These are phyloP conservation scores for Dictyophora rubrovolvata DNA, from an alignment of 768 basidiomycete genomes.

Conservation along the genomic window DNA sequence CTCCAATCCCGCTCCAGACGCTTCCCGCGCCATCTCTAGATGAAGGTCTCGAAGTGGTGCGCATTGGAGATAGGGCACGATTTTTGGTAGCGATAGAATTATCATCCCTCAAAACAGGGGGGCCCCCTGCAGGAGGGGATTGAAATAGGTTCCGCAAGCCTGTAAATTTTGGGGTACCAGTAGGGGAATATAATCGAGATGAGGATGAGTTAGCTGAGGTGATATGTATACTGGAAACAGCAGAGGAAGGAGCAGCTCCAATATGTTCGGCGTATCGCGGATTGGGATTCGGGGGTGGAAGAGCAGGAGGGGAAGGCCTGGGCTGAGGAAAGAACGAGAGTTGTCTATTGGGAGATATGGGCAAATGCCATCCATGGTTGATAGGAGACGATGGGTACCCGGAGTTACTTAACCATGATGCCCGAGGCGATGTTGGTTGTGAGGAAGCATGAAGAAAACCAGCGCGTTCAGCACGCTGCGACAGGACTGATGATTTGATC, in stretches of 20 bases:
- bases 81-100: background rate
- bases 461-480: constrained; percentile 27
- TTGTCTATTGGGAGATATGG: background rate
- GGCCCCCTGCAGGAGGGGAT: background rate
- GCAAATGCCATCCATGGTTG: background rate
- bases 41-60: background rate
- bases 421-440: background rate
- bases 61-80: background rate
- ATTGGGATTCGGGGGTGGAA: background rate
- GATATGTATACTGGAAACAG: background rate
- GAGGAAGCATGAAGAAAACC: background rate
- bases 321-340: background rate
- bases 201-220: background rate
- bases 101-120: background rate
- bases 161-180: background rate
- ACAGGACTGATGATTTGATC: constrained; percentile 63
- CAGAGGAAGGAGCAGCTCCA: constrained; percentile 2
- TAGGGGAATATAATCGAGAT: background rate
- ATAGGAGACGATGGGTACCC: background rate
- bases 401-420: background rate
- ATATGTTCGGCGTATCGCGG: constrained; percentile 8
- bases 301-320: background rate
- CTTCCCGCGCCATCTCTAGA: background rate
- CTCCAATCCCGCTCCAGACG: background rate
- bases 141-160: background rate